Base-by-base conservation (phyloP, 2,329 filamentous ascomycete species). In the Cadophora gregata region DNA sequence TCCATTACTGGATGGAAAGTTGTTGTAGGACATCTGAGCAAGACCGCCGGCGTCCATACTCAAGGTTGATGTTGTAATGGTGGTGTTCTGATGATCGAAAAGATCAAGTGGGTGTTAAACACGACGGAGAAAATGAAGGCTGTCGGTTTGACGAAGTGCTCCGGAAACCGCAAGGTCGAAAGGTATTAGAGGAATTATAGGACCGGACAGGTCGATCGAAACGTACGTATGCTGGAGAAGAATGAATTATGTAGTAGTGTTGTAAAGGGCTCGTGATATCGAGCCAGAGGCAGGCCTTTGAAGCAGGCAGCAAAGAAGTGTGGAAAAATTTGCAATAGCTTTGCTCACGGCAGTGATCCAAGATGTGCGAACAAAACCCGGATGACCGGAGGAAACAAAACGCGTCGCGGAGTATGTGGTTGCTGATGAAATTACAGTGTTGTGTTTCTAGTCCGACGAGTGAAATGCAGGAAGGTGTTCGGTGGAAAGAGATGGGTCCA, bases 21-120 rank as follows among this genome's bases (percentile, higher is more conserved):
- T 87, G 85, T 90, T 92, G 85, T 93, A 95, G 84, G 93, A 92
- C 95, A 98, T 98, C 87, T 96, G 93, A 96, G 93, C 91, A 85
- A 97, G 93, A 96, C 93, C 93, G 87, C 95, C 95, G 88, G 95
- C 90, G 95, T 97, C 91, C 90, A 96, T 90, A 74, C 74, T 77
- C 75, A 73, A 61, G 48, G 36, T 74, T 71, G 69, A 71, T 76
- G 70, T 70, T 72, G 69, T 74, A 70, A 70, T 71, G 69, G 65
- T 67, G 62, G 53, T 27, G 45, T n/a, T 65, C 48, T 50, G 59
- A 29, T 53, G 63, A 63, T 69, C 58, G 68, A 55, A 59, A 50
- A 48, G 61, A 64, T 59, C 29, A 60, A 33, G 55, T 67, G 21
- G 12, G 36, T 56, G 25, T 62, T 50, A 67, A 69, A 73, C 58